Conservation (phyloP, 75 land plant genomes). For the Picea sitchensis region DNA sequence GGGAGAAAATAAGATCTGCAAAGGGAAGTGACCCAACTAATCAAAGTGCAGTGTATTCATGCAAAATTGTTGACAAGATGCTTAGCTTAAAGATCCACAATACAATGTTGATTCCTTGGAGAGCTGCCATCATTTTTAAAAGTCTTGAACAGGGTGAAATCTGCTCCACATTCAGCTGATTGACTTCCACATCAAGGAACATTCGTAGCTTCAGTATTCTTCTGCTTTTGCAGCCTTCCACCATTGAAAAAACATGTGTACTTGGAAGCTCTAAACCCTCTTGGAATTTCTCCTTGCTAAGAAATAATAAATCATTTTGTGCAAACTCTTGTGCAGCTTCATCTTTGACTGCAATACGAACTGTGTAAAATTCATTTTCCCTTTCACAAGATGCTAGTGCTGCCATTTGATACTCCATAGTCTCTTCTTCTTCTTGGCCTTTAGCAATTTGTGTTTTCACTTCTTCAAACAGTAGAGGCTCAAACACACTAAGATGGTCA, state of each 20-base stretch:
- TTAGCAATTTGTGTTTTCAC: too few relatives aligned
- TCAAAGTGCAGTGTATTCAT: constrained; percentile 76
- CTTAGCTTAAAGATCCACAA: constrained; percentile 74
- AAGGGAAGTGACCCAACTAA: constrained; percentile 76
- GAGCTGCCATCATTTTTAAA: constrained; percentile 35
- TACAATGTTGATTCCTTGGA: constrained; percentile 24
- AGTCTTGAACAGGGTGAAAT: constrained; percentile 32
- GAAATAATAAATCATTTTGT: constrained; percentile 73
- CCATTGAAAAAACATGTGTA: constrained; percentile 82
- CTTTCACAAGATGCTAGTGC: constrained; percentile 37
- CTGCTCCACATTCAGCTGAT: constrained; percentile 11
- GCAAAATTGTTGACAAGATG: constrained; percentile 87
- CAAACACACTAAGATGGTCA: too few relatives aligned
- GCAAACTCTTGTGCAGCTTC: constrained; percentile 23
- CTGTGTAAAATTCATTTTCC: constrained; percentile 51
- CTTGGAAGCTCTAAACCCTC: constrained; percentile 43
- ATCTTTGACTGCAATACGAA: constrained; percentile 30
- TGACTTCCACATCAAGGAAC: constrained; percentile 59
- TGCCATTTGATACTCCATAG: constrained; percentile 36
- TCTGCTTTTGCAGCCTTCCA: constrained; percentile 58
- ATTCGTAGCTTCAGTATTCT: constrained; percentile 47
- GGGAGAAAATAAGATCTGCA: constrained; percentile 60
- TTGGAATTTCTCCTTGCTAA: constrained; percentile 59
- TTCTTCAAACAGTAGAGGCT: too few relatives aligned
- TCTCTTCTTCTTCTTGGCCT: too few relatives aligned